A percentile compares a stretch with the other conserved stretches of the same genome.
Evolutionary conservation across 2,329 filamentous ascomycete genomes (phyloP).

Genomic region (Penicillium sp.): DNA sequence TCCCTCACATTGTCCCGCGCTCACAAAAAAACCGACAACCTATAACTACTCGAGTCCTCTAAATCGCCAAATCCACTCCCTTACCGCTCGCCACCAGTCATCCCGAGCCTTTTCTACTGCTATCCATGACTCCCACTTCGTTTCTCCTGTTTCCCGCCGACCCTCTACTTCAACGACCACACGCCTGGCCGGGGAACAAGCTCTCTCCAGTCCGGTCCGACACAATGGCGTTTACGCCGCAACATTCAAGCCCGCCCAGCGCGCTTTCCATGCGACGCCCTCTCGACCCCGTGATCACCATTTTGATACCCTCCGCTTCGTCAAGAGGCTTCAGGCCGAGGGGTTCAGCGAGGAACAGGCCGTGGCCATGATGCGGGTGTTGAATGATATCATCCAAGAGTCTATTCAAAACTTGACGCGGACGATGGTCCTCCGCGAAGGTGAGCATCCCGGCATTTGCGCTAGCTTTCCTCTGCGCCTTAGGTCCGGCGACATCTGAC

Average conservation of each 20-base stretch:
- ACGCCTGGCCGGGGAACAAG: constrained; percentile 29
- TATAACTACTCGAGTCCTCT: constrained; percentile 32
- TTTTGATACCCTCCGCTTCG: constrained; percentile 97
- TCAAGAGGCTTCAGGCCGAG: constrained; percentile 85
- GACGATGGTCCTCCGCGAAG: constrained; percentile 97
- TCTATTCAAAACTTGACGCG: constrained; percentile 97
- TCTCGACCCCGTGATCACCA: constrained; percentile 77
- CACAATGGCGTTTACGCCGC: constrained; percentile 58
- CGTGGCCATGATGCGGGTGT: constrained; percentile 96
- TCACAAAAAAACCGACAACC: constrained; percentile 32
- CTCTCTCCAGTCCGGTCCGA: constrained; percentile 44
- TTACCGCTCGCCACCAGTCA: constrained; percentile 18
- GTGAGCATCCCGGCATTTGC: constrained; percentile 43
- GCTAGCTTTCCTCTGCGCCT: background rate
- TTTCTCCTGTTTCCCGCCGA: constrained; percentile 31
- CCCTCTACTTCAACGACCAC: constrained; percentile 24
- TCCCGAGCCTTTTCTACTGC: constrained; percentile 26
- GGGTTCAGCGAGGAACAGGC: constrained; percentile 96
- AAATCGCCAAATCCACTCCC: constrained; percentile 30
- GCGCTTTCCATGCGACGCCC: constrained; percentile 69
- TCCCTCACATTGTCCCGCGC: constrained; percentile 35
- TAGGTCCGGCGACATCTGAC: background rate
- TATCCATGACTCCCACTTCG: constrained; percentile 21
- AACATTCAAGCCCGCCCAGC: constrained; percentile 48
- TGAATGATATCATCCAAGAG: constrained; percentile 97